Base-by-base conservation (phyloP, 2,329 filamentous ascomycete species). In the Pseudodiploospora longispora region DNA sequence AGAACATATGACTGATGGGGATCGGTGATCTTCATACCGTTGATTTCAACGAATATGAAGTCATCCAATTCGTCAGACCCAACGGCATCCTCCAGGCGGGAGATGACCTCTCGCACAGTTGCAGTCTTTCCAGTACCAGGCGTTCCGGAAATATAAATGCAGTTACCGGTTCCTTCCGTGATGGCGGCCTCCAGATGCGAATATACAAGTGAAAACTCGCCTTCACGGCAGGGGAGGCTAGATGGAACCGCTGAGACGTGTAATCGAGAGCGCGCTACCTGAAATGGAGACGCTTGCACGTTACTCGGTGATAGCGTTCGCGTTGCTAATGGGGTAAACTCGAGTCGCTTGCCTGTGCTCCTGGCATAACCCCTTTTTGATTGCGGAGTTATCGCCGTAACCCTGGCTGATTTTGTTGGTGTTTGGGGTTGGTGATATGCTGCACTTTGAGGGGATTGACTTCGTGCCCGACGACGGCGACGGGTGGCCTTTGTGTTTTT, bases 11-110 rank as follows among this genome's bases (percentile, higher is more conserved):
- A 90, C 63, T 98, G 93, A 59, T 97, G 90, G 1, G 93, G 91
- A 61, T 98, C 93, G 0, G 93, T 95, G 55, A 98, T 90, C 69
- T 98, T 98, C 93, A 98, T 97, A 53, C 93, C 94, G 64, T 98
- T 98, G 68, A 98, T 97, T 64, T 98, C 93, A 50, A 98, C 90
- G 55, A 98, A 98, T 47, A 96, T 95, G 64, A 98, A 98, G 61
- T 97, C 91, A 57, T 98, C 93, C 36, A 98, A 75, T 64, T 97
- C 91, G 58, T 98, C 93, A 6, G 84, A 82, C 39, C 80, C 75
- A 1, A 97, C 93, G 1, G 88, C 82, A n/a, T 84, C 80, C 54
- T 97, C 91, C 6, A 98, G 75, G 49, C 89, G 85, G 5, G 85
- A 81, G 10, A 98, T 85, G 1, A 97, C 93, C 64, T 98, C 93